These are phyloP conservation scores for Citrullus amarus DNA, from an alignment of 306 rosid genomes.

Conservation along the genomic window DNA sequence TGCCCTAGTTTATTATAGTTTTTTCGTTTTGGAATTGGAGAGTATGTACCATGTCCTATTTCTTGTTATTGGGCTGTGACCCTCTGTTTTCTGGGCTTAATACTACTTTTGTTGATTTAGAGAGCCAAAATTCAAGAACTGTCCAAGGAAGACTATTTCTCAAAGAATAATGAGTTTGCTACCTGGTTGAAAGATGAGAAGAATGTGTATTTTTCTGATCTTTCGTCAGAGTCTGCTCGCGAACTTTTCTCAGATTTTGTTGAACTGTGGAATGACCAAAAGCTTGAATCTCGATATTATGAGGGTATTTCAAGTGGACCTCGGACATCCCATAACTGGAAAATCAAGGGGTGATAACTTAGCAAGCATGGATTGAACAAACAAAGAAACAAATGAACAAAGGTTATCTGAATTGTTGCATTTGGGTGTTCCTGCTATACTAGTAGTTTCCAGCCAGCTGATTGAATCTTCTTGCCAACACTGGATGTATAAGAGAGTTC, in stretches of 20 bases:
- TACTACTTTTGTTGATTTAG: conserved; percentile 14
- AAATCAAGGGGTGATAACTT: conserved; percentile 27
- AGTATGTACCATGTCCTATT: not conserved
- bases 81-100: not conserved
- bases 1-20: not conserved
- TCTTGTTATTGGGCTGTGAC: not conserved
- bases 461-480: not conserved
- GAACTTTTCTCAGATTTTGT: conserved; percentile 55
- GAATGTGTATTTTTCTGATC: conserved; percentile 73
- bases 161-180: conserved; percentile 81
- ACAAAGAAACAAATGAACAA: not conserved
- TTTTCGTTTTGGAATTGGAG: not conserved
- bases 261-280: conserved; percentile 61
- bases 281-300: conserved; percentile 58
- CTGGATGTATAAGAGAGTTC: not conserved
- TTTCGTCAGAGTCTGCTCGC: conserved; percentile 55
- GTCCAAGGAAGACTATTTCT: conserved; percentile 70
- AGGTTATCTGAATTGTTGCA: not conserved
- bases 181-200: conserved; percentile 91
- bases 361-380: not conserved
- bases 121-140: conserved; percentile 45
- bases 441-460: not conserved
- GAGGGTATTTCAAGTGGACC: conserved; percentile 73
- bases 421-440: not conserved
- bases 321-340: conserved; percentile 78